A percentile compares a stretch with the other conserved stretches of the same genome.
phyloP scores from a whole-genome alignment of 257 asterid genomes.

The Fraxinus anomala region DNA sequence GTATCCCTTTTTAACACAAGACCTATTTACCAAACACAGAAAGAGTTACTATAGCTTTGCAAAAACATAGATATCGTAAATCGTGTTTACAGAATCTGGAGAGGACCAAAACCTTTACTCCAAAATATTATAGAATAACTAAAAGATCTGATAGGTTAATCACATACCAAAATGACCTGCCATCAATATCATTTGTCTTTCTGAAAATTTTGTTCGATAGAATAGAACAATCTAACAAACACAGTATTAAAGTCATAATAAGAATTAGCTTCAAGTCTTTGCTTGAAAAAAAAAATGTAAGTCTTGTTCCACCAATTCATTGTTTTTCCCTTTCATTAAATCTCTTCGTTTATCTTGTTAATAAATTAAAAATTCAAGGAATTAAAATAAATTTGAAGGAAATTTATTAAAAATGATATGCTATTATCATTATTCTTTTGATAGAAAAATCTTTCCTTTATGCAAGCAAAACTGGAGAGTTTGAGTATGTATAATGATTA shows the following conservation, averaged over 20 bases:
- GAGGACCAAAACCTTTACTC: neutral
- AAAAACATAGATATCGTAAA: neutral
- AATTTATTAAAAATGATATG: neutral
- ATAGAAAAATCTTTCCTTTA: neutral
- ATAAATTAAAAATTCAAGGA: neutral
- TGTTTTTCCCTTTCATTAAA: neutral
- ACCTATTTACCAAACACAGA: slow-evolving; percentile 43
- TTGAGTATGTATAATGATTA: neutral
- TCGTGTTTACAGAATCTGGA: neutral
- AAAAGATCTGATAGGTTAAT: neutral
- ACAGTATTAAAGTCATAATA: neutral
- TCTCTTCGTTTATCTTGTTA: neutral
- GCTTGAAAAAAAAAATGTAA: neutral
- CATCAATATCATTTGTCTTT: neutral
- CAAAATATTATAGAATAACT: neutral
- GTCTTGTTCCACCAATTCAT: neutral
- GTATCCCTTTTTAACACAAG: slow-evolving; percentile 86
- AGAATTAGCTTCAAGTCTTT: neutral
- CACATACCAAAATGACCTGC: neutral
- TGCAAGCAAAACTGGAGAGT: neutral
- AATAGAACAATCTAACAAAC: neutral
- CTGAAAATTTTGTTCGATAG: neutral
- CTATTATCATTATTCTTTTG: neutral
- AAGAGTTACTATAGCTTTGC: neutral
- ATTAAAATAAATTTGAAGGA: neutral